These are phyloP conservation scores for Thecamonas trahens DNA, from an alignment of 78 protist species.

Conservation along the genomic window DNA sequence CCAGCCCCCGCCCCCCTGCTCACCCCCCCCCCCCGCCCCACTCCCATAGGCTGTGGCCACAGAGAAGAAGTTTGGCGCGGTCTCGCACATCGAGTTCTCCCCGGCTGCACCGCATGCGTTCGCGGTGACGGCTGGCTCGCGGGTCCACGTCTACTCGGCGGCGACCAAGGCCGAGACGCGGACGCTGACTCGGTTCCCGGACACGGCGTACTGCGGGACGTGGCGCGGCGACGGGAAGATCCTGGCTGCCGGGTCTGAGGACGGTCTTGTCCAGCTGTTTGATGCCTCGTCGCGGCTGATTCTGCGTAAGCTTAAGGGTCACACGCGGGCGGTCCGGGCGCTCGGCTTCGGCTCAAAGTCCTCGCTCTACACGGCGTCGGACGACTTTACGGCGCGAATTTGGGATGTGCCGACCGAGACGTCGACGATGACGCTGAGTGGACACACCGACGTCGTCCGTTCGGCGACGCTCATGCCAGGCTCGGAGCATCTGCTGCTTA, in stretches of 20 bases:
- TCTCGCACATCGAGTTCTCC: conserved; percentile 7
- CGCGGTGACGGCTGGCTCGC: conserved; percentile 2
- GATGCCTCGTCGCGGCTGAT: background rate
- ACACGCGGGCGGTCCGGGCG: background rate
- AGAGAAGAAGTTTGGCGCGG: conserved; percentile 4
- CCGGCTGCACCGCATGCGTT: conserved; percentile 18
- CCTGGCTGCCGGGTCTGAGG: conserved; percentile 28
- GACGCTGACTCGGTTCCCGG: conserved; percentile 3
- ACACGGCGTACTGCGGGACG: background rate
- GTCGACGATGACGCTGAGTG: background rate
- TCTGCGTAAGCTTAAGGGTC: conserved; percentile 8
- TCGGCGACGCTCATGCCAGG: background rate
- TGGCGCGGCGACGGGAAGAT: conserved; percentile 31
- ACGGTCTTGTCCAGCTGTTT: background rate
- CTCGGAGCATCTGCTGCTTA: background rate
- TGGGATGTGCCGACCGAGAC: conserved; percentile 20
- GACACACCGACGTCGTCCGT: conserved; percentile 6
- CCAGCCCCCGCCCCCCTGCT: too few species aligned
- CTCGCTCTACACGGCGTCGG: background rate
- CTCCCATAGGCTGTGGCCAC: too few species aligned
- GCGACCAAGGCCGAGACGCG: too few species aligned
- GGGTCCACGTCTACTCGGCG: too few species aligned
- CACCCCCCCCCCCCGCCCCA: too few species aligned
- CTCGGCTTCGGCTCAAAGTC: conserved; percentile 1
- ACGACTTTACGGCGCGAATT: conserved; percentile 6